Base-by-base conservation (phyloP, 768 basidiomycete species). In the Boletus speciosus region DNA sequence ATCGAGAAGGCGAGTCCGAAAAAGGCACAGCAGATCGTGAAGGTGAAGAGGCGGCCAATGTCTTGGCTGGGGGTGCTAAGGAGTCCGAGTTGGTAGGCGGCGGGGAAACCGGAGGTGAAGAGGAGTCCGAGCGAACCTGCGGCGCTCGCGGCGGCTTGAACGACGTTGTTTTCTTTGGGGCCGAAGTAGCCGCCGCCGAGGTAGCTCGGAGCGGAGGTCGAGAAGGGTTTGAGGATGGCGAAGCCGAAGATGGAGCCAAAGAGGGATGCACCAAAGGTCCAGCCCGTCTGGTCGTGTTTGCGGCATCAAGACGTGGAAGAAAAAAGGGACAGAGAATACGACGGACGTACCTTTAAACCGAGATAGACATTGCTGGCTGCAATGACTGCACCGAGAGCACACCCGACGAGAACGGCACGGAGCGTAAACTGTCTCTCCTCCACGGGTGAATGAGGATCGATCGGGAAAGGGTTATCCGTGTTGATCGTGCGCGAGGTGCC, bases 1-100 rank as follows among this genome's bases (percentile, higher is more conserved):
- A 85, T 81, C 51, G 82, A 73, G 79, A 87, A 86, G 68, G 85
- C 83, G 9, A 84, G 77, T 43, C 81, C 83, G 57, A 82, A 84
- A 73, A 84, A 81, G 37, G 78, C 79, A 45, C 78, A 75, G 56
- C 76, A 78, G 12, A 76, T 66, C 9, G 80, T 80, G 38, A 85
- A 73, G 1, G 81, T 78, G 56, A 84, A 80, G 16, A 85, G 70
- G 45, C 74, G 77, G 3, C 82, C 83, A 44, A 81, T 72, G 52
- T 86, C 84, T 29, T 80, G 57, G 41, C 74, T 52, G 4, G 84
- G 82, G 9, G 64, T 64, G 14, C 76, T 73, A 23, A 84, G 67
- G 8, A 84, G 75, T 19, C 74, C 58, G 6, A 84, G 76, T 23
- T 79, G 78, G 57, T 83, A 84, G 68, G 84, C 79, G 6, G 82